phyloP scores from a whole-genome alignment of 2,329 filamentous ascomycete species.

The Colletotrichum spaethianum region DNA sequence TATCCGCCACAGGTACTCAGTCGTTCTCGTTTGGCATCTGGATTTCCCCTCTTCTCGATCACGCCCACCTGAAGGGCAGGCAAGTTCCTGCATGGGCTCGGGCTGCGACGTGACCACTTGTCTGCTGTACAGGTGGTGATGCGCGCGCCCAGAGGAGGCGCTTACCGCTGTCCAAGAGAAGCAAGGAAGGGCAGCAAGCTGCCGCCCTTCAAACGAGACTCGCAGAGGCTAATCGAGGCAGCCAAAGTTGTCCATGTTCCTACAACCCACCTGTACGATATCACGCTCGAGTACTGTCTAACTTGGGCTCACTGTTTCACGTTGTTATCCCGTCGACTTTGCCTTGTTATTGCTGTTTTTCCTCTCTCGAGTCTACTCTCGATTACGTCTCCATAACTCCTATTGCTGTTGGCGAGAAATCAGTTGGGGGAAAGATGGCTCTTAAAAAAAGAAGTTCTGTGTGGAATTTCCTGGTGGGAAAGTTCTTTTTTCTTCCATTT shows the following conservation, averaged over 20 bases:
- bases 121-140: conserved; percentile 31
- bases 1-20: conserved; percentile 17
- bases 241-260: conserved; percentile 25
- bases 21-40: conserved; percentile 28
- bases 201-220: conserved; percentile 17
- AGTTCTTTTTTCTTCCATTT: conserved; percentile 16
- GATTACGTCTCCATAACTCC: conserved; percentile 23
- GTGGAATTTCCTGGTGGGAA: conserved; percentile 45
- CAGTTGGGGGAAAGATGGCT: conserved; percentile 42
- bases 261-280: conserved; percentile 39
- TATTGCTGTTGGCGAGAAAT: conserved; percentile 45
- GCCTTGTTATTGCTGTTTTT: conserved; percentile 1
- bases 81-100: conserved; percentile 24
- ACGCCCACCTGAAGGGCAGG: conserved; percentile 2
- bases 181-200: conserved; percentile 8
- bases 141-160: neutral
- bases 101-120: conserved; percentile 6
- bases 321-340: conserved; percentile 12
- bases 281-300: conserved; percentile 36
- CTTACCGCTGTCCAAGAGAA: neutral
- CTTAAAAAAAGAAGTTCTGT: conserved; percentile 32
- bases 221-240: conserved; percentile 37
- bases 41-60: neutral
- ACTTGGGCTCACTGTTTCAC: conserved; percentile 38
- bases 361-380: conserved; percentile 1